Evolutionary conservation across 1,284 basidiomycete species (phyloP), one percentile per base, ranked within the genome.

Genomic region (Rugosomyces carneus): DNA sequence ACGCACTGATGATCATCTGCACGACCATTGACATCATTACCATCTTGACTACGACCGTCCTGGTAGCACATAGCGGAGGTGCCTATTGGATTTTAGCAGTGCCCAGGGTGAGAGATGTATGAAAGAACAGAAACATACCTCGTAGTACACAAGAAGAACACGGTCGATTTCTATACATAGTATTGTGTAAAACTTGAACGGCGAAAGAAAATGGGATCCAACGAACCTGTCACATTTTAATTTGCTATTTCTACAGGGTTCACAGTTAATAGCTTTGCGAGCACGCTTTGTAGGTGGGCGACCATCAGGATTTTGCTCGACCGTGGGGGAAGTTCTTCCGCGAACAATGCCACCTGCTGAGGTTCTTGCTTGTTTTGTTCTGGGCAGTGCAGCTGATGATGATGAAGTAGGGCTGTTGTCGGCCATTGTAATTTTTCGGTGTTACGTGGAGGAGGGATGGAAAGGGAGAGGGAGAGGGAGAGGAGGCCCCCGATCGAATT

Each of bases 251-350:
- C 86, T 76, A 66, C 86, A 89, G 1, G 86, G 86, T 55, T 88
- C 85, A 59, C 86, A 89, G 66, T 89, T 89, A 57, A 89, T 87
- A 15, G 87, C 84, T 59, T 89, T 89, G 51, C 86, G 74, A 0
- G 86, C 82, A 39, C 85, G 76, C 65, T 89, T 89, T 27, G 82
- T 77, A 2, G 85, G 82, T 0, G 78, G 79, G 0, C 78, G 69
- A 19, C 71, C 68, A 56, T 81, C 78, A 43, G 56, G 54, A 40
- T 63, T 62, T 45, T 66, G 63, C 20, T 74, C 75, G 3, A 67
- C 70, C 1, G 71, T 65, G 16, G 73, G 71, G 16, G 75, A 75
- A 0, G 72, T 69, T 47, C 78, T 60, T 27, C 68, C 68, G 37
- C 78, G 70, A 36, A 79, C 68, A 8, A 69, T 64, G 18, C 67